Conservation (phyloP, 2,329 filamentous ascomycete genomes). For the Plenodomus tracheiphilus region DNA sequence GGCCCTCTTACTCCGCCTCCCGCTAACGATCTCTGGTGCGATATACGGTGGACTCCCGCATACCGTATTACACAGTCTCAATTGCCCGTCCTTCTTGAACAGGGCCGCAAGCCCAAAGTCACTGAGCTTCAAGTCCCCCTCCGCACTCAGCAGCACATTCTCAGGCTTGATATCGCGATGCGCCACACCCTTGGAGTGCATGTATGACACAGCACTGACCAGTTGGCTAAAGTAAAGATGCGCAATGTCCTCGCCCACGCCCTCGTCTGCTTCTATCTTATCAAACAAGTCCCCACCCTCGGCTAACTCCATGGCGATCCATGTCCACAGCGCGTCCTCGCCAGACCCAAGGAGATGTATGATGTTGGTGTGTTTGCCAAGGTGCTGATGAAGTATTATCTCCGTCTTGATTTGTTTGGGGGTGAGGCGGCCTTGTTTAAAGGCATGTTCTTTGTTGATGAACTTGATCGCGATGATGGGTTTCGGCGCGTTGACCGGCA, state of each 20-base stretch:
- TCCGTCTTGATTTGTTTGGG: constrained; percentile 91
- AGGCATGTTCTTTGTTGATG: constrained; percentile 95
- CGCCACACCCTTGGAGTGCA: constrained; percentile 93
- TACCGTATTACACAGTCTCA: constrained; percentile 82
- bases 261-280: constrained; percentile 98
- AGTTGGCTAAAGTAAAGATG: constrained; percentile 96
- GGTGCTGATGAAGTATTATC: constrained; percentile 83
- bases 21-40: constrained; percentile 80
- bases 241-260: constrained; percentile 90
- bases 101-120: constrained; percentile 96
- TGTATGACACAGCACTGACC: constrained; percentile 86
- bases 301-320: constrained; percentile 98
- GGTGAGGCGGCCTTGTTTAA: constrained; percentile 84
- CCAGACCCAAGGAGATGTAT: constrained; percentile 90
- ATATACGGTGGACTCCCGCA: constrained; percentile 98
- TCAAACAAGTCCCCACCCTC: constrained; percentile 96
- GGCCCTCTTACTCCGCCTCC: constrained; percentile 52
- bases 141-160: constrained; percentile 85
- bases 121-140: constrained; percentile 88
- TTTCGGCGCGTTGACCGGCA: constrained; percentile 66
- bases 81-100: constrained; percentile 84
- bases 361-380: constrained; percentile 88
- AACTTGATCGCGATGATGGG: constrained; percentile 97
- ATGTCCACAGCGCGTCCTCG: constrained; percentile 84
- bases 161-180: constrained; percentile 80